Evolutionary conservation across 2,329 filamentous ascomycete genomes (phyloP).

Genomic region (Fusarium sublunatum): DNA sequence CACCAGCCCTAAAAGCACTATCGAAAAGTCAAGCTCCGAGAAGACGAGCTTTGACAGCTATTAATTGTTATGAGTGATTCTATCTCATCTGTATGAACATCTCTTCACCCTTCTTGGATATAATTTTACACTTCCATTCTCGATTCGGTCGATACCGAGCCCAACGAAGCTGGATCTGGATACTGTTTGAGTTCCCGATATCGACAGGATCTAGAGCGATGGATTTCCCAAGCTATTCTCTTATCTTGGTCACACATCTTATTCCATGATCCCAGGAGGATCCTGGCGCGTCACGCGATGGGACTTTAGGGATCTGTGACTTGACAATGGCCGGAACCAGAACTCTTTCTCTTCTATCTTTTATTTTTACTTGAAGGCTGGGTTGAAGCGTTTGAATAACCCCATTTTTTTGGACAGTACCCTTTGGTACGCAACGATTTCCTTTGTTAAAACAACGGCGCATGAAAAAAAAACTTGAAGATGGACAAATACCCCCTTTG

Average conservation of each 20-base stretch:
- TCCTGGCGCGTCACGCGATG: slow-evolving; percentile 39
- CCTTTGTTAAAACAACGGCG: slow-evolving; percentile 46
- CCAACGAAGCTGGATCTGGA: slow-evolving; percentile 24
- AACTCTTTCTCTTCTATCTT: slow-evolving; percentile 18
- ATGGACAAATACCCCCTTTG: slow-evolving; percentile 49
- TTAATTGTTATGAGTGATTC: slow-evolving; percentile 32
- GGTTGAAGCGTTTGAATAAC: slow-evolving; percentile 40
- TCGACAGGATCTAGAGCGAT: slow-evolving; percentile 30
- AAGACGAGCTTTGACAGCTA: slow-evolving; percentile 59
- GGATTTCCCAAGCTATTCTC: slow-evolving; percentile 10
- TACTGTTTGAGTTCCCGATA: slow-evolving; percentile 12
- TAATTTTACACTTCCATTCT: slow-evolving; percentile 38
- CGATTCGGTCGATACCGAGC: slow-evolving; percentile 36
- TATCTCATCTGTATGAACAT: slow-evolving; percentile 38
- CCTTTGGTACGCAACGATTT: slow-evolving; percentile 36
- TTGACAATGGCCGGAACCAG: slow-evolving; percentile 27
- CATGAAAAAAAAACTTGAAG: slow-evolving; percentile 48
- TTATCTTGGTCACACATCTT: slow-evolving; percentile 20
- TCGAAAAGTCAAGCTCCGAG: slow-evolving; percentile 64
- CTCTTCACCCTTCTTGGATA: slow-evolving; percentile 41
- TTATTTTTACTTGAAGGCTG: slow-evolving; percentile 26
- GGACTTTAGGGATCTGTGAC: slow-evolving; percentile 33
- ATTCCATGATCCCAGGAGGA: slow-evolving; percentile 37
- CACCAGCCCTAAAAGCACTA: slow-evolving; percentile 63
- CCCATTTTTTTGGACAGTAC: slow-evolving; percentile 34